Evolutionary conservation across 257 asterid genomes (phyloP), one percentile per base, ranked within the genome.

Genomic region (Ocimum tenuiflorum): DNA sequence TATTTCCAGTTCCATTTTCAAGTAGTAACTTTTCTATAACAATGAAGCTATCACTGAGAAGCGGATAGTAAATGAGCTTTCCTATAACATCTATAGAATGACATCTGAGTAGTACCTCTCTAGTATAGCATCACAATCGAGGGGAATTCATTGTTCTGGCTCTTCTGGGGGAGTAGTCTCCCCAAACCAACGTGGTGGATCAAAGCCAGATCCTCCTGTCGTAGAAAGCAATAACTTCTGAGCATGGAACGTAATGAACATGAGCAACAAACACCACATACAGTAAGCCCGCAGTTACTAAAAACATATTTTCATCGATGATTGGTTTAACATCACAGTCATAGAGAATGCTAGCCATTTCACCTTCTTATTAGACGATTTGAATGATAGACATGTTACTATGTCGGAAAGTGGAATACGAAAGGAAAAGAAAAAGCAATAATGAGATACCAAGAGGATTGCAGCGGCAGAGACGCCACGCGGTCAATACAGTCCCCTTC

Each of bases 391-490:
- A 43, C 7, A 41, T 27, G 2, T 27, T 27, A 27, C 2, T 27
- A 27, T 27, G 2, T 27, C 33, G 10, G 52, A 67, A 8, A 31
- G 8, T 15, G 23, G 7, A 18, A 3, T 3, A n/a, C 1, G 6
- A 3, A 33, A 17, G 33, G 42, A 4, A 3, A 19, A 3, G 31
- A 9, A 23, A 39, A 48, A n/a, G 6, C 18, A 13, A 43, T 36
- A 24, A 13, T 0, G 22, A 35, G 18, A 2, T 78, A 89, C 97
- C 97, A 6, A 92, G 87, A 69, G 96, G 95, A 71, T 92, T 89
- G 86, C 97, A 92, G 42, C 97, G 92, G 75, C 98, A 91, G 39
- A 91, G 72, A 11, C 98, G 95, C 86, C 97, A 89, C 42, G 88
- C 85, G 22, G 96, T 91, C 80, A 89, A 68, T 31, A 86, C 23